Evolutionary conservation across 192 early-diverging fungal species (phyloP).

Genomic region (Obelidium mucronatum): DNA sequence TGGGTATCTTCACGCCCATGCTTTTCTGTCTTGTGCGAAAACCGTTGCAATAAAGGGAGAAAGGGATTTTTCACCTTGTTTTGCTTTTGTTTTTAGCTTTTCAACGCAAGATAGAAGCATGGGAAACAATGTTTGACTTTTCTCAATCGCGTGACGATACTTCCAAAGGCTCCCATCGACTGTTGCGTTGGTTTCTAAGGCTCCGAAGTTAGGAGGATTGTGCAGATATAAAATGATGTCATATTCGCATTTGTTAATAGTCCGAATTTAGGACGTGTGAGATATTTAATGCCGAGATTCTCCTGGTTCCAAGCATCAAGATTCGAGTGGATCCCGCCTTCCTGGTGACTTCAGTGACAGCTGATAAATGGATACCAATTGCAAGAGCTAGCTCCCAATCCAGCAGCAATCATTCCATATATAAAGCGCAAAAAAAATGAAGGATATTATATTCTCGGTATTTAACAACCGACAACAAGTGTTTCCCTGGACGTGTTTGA

Average conservation of each 20-base stretch:
- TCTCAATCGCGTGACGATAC: conserved; percentile 5
- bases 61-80: no score
- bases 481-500: conserved; percentile 53
- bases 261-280: conserved; percentile 72
- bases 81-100: no score
- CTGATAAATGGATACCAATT: conserved; percentile 72
- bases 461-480: conserved; percentile 69
- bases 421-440: conserved; percentile 54
- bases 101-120: conserved; percentile 70
- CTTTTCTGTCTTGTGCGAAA: no score
- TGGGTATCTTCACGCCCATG: no score
- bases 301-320: conserved; percentile 37
- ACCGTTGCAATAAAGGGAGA: no score
- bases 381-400: conserved; percentile 42
- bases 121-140: conserved; percentile 71
- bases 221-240: no score
- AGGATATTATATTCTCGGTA: conserved; percentile 61
- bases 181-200: conserved; percentile 60
- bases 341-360: conserved; percentile 56
- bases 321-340: conserved; percentile 60
- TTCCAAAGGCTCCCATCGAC: conserved; percentile 56
- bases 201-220: conserved; percentile 65
- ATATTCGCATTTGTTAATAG: no score
- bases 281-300: conserved; percentile 67
- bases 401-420: conserved; percentile 25